Conservation (phyloP, 176 grass and related monocot genomes). For the Cenchrus americanus region DNA sequence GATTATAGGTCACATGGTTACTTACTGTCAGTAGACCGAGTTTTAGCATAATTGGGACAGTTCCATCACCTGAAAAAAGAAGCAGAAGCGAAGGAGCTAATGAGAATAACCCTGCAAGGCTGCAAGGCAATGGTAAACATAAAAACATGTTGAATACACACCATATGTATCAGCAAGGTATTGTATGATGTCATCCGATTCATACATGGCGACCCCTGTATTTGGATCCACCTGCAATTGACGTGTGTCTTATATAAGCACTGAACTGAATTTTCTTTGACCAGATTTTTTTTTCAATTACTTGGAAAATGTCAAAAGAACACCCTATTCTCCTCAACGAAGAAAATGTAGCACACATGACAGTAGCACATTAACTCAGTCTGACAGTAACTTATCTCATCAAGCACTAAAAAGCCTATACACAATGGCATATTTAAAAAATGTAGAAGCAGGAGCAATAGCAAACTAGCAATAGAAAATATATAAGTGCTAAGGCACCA, state of each 20-base stretch:
- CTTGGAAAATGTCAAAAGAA: neutral
- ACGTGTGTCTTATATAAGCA: neutral
- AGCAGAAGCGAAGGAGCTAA: conserved; percentile 28
- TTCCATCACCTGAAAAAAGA: conserved; percentile 84
- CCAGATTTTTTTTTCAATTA: neutral
- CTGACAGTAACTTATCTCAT: neutral
- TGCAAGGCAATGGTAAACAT: neutral
- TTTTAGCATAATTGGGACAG: conserved; percentile 76
- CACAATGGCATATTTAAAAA: neutral
- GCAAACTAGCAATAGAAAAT: neutral
- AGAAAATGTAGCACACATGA: neutral
- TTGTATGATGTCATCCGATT: conserved; percentile 97
- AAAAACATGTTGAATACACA: conserved; percentile 35
- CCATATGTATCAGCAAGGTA: conserved; percentile 86
- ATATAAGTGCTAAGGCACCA: neutral
- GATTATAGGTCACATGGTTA: neutral
- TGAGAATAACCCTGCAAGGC: conserved; percentile 14
- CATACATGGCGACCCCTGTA: conserved; percentile 90
- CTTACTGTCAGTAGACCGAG: conserved; percentile 92
- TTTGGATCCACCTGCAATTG: conserved; percentile 90
- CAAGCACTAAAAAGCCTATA: neutral
- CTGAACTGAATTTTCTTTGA: neutral
- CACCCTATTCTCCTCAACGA: neutral
- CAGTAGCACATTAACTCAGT: neutral
- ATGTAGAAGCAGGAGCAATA: neutral